Evolutionary conservation across 306 rosid genomes (phyloP), one percentile per base, ranked within the genome.

Genomic region (Fragaria nilgerrensis): DNA sequence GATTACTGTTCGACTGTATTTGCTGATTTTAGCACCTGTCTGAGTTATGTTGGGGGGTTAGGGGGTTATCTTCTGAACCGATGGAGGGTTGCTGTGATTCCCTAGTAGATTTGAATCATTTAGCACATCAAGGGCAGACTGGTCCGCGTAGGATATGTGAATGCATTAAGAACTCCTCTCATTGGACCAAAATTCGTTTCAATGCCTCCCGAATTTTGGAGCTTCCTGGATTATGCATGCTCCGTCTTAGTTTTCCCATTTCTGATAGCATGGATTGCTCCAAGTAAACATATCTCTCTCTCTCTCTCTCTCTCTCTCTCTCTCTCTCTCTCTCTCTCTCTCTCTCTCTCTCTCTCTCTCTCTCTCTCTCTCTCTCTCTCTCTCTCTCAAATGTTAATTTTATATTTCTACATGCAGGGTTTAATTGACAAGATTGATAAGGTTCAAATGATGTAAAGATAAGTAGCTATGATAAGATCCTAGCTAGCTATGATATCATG

Each of bases 231-330:
- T 27, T 1, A 16, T 71, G 75, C 75, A 14, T 29, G 29, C 62
- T 49, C 23, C 62, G 50, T 8, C 36, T 71, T 6, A 49, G 75
- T 27, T 71, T 71, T 39, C 45, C 17, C 61, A 71, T 71, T 49
- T 71, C 75, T 49, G 34, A 71, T 71, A 29, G 62, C 75, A 49
- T 71, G 75, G 45, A 71, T 32, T 71, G 62, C 29, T 49, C 50
- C 19, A 71, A 5, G 75, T 71, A 71, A 49, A 5, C 6, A 0
- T 3, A 4, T 5, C 39, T 36, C 39, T 3, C 39, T 36, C 39
- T 36, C 39, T 36, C 39, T 36, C 71, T 37, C 70, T 41, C 25
- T 20, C 61, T 16, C 22, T 52, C 22, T 50, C 56, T 50, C 56
- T 50, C 49, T 50, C 56, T 50, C 27, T 27, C 27, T 27, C 27